Conservation (phyloP, 305 asterid genomes). For the Fraxinus nigra region DNA sequence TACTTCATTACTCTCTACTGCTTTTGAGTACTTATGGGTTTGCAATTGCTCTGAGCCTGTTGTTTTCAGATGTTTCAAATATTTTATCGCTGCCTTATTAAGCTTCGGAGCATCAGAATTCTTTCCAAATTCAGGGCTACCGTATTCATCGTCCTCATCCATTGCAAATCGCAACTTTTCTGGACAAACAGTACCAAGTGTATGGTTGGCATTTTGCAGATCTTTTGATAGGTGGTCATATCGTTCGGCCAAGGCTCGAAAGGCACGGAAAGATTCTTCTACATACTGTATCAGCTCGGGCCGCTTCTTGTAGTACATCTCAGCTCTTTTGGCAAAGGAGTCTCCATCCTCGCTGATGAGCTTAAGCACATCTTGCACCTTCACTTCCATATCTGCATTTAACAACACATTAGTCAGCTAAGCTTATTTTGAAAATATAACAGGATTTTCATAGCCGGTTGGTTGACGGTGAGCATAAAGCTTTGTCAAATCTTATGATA, state of each 20-base stretch:
- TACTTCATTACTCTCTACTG: constrained; percentile 7
- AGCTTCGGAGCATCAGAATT: constrained; percentile 34
- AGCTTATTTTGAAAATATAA: not conserved
- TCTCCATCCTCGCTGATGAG: constrained; percentile 72
- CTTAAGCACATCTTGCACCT: constrained; percentile 50
- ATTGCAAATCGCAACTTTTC: constrained; percentile 57
- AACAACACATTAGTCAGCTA: not conserved
- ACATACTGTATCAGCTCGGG: constrained; percentile 64
- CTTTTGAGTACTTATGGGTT: constrained; percentile 22
- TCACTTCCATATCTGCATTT: constrained; percentile 67
- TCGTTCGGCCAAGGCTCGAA: constrained; percentile 61
- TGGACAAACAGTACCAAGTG: constrained; percentile 61
- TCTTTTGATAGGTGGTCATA: constrained; percentile 65
- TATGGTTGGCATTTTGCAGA: constrained; percentile 59
- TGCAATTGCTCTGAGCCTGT: constrained; percentile 41
- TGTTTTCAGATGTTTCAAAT: constrained; percentile 35
- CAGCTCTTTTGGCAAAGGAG: constrained; percentile 74
- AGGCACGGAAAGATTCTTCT: constrained; percentile 61
- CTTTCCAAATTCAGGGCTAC: constrained; percentile 20
- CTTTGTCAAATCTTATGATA: not conserved
- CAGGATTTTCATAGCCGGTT: not conserved
- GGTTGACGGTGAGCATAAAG: not conserved
- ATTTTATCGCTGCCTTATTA: constrained; percentile 43
- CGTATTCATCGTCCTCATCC: constrained; percentile 45
- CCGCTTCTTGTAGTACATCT: constrained; percentile 68